Evolutionary conservation across 208 protist species (phyloP).

Genomic region (Trypanosoma mega): DNA sequence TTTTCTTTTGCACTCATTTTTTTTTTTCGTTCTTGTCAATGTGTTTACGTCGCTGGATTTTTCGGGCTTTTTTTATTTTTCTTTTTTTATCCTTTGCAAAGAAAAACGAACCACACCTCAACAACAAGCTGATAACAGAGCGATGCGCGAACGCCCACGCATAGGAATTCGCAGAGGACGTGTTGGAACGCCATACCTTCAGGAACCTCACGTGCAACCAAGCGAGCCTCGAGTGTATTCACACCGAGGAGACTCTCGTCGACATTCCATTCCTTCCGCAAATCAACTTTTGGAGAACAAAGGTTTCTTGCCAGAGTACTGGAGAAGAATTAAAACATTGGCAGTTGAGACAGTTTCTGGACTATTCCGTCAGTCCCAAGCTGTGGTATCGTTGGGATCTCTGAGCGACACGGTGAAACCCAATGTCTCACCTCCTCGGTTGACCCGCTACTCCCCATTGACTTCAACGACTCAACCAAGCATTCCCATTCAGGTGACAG

Average conservation of each 20-base stretch:
- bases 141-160: conserved; percentile 20
- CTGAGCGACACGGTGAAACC: not conserved
- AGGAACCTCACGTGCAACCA: not conserved
- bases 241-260: not conserved
- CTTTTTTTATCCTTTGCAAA: not conserved
- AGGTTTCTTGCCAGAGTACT: not conserved
- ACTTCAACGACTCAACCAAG: not conserved
- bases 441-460: not conserved
- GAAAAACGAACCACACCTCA: not conserved
- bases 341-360: not conserved
- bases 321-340: not conserved
- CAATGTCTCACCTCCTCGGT: not conserved
- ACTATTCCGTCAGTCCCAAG: not conserved
- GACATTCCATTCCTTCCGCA: not conserved
- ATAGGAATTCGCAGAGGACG: conserved; percentile 19
- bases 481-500: not conserved
- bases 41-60: not conserved
- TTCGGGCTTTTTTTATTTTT: too few relatives aligned
- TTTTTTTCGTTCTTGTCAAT: not conserved
- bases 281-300: not conserved
- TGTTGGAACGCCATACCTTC: conserved; percentile 6
- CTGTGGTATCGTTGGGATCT: not conserved
- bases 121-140: not conserved
- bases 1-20: conserved; percentile 1
- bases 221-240: not conserved